These are phyloP conservation scores for Brassica balearica DNA, from an alignment of 441 rosid genomes.

Conservation along the genomic window DNA sequence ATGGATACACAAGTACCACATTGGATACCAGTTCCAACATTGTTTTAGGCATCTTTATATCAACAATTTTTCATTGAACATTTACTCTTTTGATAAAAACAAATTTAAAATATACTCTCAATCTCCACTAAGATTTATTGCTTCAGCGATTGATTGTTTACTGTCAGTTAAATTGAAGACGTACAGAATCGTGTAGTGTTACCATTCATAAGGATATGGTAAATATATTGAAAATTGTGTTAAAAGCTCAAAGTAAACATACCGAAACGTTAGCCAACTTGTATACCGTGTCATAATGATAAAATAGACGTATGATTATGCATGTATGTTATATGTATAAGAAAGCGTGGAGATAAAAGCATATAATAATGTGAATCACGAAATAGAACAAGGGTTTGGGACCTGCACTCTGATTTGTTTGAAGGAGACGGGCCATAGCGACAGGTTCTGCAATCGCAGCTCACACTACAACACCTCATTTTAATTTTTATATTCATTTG, in stretches of 20 bases:
- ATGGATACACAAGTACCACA: slow-evolving; percentile 43
- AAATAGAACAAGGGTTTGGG: slow-evolving; percentile 61
- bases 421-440: slow-evolving; percentile 45
- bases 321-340: slow-evolving; percentile 13
- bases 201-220: background rate
- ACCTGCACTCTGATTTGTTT: slow-evolving; percentile 49
- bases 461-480: slow-evolving; percentile 34
- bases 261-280: slow-evolving; percentile 12
- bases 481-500: slow-evolving; percentile 25
- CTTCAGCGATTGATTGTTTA: background rate
- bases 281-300: background rate
- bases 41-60: slow-evolving; percentile 24
- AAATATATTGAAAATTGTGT: background rate
- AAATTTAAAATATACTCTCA: background rate
- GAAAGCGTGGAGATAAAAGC: slow-evolving; percentile 28
- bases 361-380: slow-evolving; percentile 69
- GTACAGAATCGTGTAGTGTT: background rate
- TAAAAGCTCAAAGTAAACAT: slow-evolving; percentile 4
- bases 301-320: slow-evolving; percentile 19
- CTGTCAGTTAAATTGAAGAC: background rate
- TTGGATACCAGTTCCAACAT: slow-evolving; percentile 58
- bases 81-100: background rate
- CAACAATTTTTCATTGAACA: slow-evolving; percentile 17
- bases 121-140: background rate
- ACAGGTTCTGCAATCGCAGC: slow-evolving; percentile 43